Conservation (phyloP, 225 moss, liverwort and hornwort species). For the Thuidium tamariscinum region DNA sequence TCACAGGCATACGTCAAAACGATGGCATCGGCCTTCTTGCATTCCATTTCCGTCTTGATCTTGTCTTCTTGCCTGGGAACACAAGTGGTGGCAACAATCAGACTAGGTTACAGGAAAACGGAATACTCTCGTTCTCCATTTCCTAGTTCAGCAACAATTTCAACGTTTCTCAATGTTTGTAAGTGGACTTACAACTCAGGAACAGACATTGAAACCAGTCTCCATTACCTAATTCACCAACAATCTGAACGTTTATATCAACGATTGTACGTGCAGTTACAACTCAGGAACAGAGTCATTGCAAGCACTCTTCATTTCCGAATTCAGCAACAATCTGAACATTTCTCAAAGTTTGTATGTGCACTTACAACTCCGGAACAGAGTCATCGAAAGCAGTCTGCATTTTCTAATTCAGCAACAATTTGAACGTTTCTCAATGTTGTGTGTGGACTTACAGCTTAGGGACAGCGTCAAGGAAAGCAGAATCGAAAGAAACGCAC, state of each 20-base stretch:
- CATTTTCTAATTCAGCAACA: neutral
- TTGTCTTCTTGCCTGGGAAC: conserved; percentile 63
- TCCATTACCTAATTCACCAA: neutral
- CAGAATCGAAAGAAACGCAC: neutral
- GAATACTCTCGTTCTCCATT: neutral
- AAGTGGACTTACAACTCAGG: neutral
- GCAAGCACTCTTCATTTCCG: neutral
- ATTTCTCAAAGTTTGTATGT: neutral
- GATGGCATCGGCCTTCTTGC: conserved; percentile 81
- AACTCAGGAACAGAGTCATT: neutral
- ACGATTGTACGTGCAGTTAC: neutral
- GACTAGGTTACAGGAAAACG: neutral
- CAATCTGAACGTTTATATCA: neutral
- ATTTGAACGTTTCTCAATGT: neutral
- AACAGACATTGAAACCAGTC: neutral
- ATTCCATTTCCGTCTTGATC: conserved; percentile 57
- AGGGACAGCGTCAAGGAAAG: neutral
- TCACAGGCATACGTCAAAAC: conserved; percentile 85
- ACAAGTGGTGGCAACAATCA: neutral
- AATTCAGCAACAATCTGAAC: neutral
- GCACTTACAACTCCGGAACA: neutral
- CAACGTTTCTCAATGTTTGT: neutral
- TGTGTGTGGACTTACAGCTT: neutral
- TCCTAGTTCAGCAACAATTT: neutral
- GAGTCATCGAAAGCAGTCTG: neutral